Percentiles rank a stretch among this genome's conserved stretches.
phyloP scores from a whole-genome alignment of 805 yeast species.

The Vanderwaltozyma yarrowii region DNA sequence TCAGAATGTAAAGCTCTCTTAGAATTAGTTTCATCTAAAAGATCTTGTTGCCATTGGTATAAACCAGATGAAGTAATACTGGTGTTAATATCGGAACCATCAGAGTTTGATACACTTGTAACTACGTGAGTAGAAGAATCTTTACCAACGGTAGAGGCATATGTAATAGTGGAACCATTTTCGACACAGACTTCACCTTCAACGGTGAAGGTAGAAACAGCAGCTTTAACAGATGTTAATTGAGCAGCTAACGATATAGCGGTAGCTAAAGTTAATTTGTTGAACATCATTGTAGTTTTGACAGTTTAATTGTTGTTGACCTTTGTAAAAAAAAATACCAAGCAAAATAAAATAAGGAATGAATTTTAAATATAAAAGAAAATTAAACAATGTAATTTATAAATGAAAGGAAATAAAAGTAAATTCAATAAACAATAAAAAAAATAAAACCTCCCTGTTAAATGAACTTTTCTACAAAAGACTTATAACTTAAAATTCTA shows the following conservation, averaged over 20 bases:
- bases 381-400: no score
- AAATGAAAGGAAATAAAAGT: no score
- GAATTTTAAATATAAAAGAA: no score
- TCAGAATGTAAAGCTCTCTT: constrained; percentile 38
- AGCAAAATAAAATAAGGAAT: no score
- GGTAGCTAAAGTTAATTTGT: constrained; percentile 6
- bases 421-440: no score
- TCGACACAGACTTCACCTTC: constrained; percentile 23
- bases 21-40: constrained; percentile 41
- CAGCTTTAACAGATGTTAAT: constrained; percentile 9
- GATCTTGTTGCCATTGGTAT: constrained; percentile 3
- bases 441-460: no score
- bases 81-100: constrained; percentile 1
- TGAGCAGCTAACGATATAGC: constrained; percentile 4
- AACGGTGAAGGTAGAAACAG: constrained; percentile 16
- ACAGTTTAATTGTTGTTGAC: background rate
- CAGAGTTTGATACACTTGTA: background rate
- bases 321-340: no score
- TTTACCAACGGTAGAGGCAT: constrained; percentile 6
- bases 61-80: constrained; percentile 1
- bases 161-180: constrained; percentile 21
- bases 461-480: no score
- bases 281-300: constrained; percentile 1
- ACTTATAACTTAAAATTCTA: no score
- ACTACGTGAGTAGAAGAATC: constrained; percentile 3